These are phyloP conservation scores for Kazachstania martiniae DNA, from an alignment of 805 yeast species.

Conservation along the genomic window DNA sequence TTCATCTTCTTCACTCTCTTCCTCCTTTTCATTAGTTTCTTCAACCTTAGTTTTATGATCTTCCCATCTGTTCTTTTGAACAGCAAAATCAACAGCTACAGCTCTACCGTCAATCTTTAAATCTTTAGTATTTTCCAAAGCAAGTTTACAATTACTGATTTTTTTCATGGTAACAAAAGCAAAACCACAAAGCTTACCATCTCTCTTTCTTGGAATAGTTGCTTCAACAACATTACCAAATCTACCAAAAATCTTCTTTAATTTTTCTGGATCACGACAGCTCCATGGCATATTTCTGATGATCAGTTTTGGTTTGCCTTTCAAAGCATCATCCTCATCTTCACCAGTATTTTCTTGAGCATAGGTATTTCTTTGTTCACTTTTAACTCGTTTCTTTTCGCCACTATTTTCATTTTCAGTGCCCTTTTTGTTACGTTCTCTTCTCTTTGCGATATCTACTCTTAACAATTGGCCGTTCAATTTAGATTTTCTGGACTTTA, in stretches of 20 bases:
- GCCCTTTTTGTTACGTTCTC: conserved; percentile 54
- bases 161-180: conserved; percentile 89
- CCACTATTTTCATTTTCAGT: conserved; percentile 3
- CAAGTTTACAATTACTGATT: conserved; percentile 63
- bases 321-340: conserved; percentile 33
- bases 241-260: conserved; percentile 58
- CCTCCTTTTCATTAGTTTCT: conserved; percentile 31
- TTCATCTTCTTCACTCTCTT: conserved; percentile 31
- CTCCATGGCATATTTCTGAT: conserved; percentile 96
- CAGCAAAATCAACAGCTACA: conserved; percentile 90
- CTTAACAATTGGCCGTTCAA: conserved; percentile 57
- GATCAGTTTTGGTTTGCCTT: conserved; percentile 78
- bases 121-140: conserved; percentile 64
- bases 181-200: conserved; percentile 88
- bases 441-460: conserved; percentile 83
- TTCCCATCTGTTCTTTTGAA: conserved; percentile 81
- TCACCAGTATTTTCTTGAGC: conserved; percentile 9
- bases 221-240: conserved; percentile 87
- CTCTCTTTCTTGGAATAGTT: conserved; percentile 75
- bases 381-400: conserved; percentile 6
- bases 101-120: conserved; percentile 79
- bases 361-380: conserved; percentile 1
- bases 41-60: conserved; percentile 37
- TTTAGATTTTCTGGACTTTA: conserved; percentile 51
- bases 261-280: conserved; percentile 61